These are phyloP conservation scores for Drechslerella dactyloides DNA, from an alignment of 2,329 filamentous ascomycete species.

Conservation along the genomic window DNA sequence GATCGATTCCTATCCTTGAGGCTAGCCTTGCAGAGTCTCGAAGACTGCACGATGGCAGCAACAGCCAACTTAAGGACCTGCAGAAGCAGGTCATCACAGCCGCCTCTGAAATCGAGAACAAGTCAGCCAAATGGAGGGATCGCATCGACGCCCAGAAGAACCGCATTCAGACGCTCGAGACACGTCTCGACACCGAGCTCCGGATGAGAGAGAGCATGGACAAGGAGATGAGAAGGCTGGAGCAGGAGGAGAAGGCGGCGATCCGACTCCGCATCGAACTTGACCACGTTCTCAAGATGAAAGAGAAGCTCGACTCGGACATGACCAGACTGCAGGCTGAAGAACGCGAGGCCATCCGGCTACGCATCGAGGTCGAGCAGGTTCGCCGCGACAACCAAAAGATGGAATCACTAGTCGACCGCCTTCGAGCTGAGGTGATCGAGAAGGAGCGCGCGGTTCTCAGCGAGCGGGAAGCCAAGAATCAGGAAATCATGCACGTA, in stretches of 20 bases:
- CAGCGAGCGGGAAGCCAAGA: constrained; percentile 79
- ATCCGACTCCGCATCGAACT: constrained; percentile 58
- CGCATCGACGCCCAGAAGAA: constrained; percentile 80
- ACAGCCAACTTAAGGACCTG: constrained; percentile 79
- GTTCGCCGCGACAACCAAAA: constrained; percentile 52
- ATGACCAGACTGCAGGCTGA: constrained; percentile 70
- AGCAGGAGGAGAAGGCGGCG: constrained; percentile 69
- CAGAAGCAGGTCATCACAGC: constrained; percentile 86
- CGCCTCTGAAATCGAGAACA: constrained; percentile 78
- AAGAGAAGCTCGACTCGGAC: constrained; percentile 68
- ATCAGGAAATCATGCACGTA: constrained; percentile 79
- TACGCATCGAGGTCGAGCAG: constrained; percentile 50
- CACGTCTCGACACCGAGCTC: constrained; percentile 75
- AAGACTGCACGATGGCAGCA: constrained; percentile 81
- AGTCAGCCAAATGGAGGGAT: constrained; percentile 79
- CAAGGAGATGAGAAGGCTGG: constrained; percentile 70
- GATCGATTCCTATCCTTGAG: constrained; percentile 74
- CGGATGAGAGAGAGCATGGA: constrained; percentile 72
- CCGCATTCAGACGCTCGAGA: constrained; percentile 79
- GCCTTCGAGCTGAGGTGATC: constrained; percentile 59
- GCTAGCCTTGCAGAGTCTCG: constrained; percentile 85
- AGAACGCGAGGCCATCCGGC: constrained; percentile 67
- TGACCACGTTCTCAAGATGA: constrained; percentile 52
- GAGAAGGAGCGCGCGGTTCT: constrained; percentile 61
- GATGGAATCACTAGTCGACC: constrained; percentile 62